phyloP scores from a whole-genome alignment of 2,329 filamentous ascomycete genomes.

The Neopestalotiopsis rosae region DNA sequence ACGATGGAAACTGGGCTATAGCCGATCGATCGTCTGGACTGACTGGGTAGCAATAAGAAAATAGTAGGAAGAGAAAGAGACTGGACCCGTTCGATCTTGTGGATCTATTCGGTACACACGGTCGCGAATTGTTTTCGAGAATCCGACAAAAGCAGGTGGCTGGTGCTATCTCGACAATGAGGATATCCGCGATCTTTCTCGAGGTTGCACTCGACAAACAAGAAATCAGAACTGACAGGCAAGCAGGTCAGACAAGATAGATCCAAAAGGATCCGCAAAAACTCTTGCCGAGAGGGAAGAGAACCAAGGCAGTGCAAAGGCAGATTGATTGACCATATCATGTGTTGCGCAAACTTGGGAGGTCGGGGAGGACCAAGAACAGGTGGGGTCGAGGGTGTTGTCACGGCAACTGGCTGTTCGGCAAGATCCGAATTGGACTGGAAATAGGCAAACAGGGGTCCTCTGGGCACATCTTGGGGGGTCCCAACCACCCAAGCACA shows the following conservation, averaged over 20 bases:
- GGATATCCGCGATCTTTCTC: not conserved
- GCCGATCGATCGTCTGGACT: not conserved
- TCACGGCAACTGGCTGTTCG: slow-evolving; percentile 8
- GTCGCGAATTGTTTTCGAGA: not conserved
- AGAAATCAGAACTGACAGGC: not conserved
- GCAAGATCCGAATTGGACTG: not conserved
- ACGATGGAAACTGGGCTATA: not conserved
- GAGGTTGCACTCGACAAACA: not conserved
- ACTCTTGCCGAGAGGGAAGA: no score
- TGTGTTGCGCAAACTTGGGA: slow-evolving; percentile 7
- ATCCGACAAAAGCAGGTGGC: not conserved
- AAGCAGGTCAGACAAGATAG: not conserved
- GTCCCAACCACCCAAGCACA: not conserved
- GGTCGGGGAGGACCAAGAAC: not conserved
- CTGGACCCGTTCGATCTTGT: not conserved
- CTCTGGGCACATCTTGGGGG: not conserved
- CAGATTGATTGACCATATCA: not conserved
- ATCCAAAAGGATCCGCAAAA: no score
- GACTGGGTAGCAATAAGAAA: slow-evolving; percentile 2
- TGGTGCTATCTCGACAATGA: not conserved
- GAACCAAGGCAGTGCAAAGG: not conserved
- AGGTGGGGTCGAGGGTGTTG: not conserved
- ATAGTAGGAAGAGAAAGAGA: not conserved
- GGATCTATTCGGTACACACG: not conserved
- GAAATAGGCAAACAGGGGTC: slow-evolving; percentile 4